These are phyloP conservation scores for Lycium ferocissimum DNA, from an alignment of 257 asterid genomes.

Conservation along the genomic window DNA sequence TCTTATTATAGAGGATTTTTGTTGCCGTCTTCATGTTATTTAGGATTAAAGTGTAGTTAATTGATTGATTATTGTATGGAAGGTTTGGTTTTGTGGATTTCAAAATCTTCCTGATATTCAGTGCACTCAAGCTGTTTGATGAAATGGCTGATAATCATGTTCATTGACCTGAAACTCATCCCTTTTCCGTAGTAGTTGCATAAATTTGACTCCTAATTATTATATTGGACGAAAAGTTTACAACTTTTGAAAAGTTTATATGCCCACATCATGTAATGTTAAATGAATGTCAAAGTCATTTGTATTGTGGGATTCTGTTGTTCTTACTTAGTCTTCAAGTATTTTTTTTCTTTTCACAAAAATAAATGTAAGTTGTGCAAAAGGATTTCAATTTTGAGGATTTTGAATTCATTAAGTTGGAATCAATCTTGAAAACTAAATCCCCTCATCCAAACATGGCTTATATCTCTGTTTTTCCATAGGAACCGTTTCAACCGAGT, in stretches of 20 bases:
- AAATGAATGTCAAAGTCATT: background rate
- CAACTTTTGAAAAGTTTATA: background rate
- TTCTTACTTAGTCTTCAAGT: background rate
- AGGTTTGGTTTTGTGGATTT: background rate
- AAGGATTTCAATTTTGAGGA: constrained; percentile 9
- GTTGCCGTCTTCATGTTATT: background rate
- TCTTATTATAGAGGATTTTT: background rate
- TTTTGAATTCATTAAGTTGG: constrained; percentile 5
- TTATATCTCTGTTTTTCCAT: background rate
- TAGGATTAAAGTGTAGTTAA: background rate
- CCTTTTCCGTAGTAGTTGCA: background rate
- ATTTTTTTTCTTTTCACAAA: constrained; percentile 2
- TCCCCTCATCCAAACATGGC: background rate
- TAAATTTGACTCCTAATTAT: background rate
- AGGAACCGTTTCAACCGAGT: constrained; percentile 9
- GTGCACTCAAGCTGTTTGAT: background rate
- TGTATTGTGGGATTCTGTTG: background rate
- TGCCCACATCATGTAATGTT: background rate
- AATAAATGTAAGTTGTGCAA: background rate
- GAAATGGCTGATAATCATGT: background rate
- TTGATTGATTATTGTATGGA: background rate
- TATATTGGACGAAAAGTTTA: background rate
- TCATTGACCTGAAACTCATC: background rate
- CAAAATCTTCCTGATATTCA: background rate
- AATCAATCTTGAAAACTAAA: background rate